Evolutionary conservation across 345 rosid species (phyloP), one percentile per base, ranked within the genome.

Genomic region (Sisymbrium altissimum): DNA sequence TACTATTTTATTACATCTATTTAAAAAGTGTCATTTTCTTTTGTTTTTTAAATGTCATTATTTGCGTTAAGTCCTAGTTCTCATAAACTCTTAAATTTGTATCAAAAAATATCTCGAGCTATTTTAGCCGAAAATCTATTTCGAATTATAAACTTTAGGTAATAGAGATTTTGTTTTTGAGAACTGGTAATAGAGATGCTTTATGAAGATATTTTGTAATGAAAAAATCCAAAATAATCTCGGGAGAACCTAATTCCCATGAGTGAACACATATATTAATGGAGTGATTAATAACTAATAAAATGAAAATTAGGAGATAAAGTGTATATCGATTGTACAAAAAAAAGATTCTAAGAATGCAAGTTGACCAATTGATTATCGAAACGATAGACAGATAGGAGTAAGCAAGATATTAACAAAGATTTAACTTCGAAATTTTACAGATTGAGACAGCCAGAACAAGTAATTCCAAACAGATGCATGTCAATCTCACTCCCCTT

Each of bases 401-500:
- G 35, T 66, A 48, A 59, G 39, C 33, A 49, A 73, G 36, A 64
- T 40, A 72, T 73, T 56, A 45, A 39, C 11, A 61, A 68, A 40
- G 64, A 61, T 61, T 68, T 12, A 44, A 48, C 33, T 13, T 69
- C 18, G 70, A 69, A 44, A 62, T 62, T 52, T 53, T 43, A 62
- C 57, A 68, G 74, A 43, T 15, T 41, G 46, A 67, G 73, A 67
- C 55, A 60, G 30, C 74, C 79, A 76, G 69, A 62, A 53, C 74
- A 62, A 53, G 44, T 17, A 44, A 44, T 17, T 68, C 79, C 74
- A 75, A 69, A 41, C 64, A 76, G 52, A 44, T 5, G 58, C 59
- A 62, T 76, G 58, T 44, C 70, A 68, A 68, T 61, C 70, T 76
- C 65, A 52, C 59, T 76, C 52, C 69, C 70, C 54, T 59, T 58